These are phyloP conservation scores for Pleurotus salmoneostramineus DNA, from an alignment of 768 basidiomycete genomes.

Conservation along the genomic window DNA sequence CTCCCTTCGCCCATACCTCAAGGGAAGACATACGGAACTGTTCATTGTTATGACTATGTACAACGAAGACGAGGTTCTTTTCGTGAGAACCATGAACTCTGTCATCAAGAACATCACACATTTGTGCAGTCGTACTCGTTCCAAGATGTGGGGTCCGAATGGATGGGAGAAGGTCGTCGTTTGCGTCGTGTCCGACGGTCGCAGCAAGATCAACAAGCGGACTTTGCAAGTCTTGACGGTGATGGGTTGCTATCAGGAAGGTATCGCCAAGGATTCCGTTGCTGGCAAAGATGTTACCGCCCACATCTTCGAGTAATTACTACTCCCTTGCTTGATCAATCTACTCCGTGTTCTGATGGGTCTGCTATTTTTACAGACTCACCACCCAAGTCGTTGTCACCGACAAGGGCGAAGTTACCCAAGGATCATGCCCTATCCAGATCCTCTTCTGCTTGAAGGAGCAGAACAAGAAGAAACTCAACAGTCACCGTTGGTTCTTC, in stretches of 20 bases:
- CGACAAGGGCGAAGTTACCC: constrained; percentile 74
- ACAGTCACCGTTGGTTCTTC: constrained; percentile 97
- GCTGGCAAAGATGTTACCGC: constrained; percentile 90
- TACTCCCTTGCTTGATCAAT: too few species aligned
- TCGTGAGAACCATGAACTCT: constrained; percentile 80
- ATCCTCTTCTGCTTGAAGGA: constrained; percentile 91
- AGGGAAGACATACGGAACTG: constrained; percentile 80
- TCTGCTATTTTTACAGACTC: constrained; percentile 40
- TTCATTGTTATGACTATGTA: constrained; percentile 98
- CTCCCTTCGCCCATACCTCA: constrained; percentile 74
- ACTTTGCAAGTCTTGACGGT: constrained; percentile 85
- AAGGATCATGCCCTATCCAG: constrained; percentile 77
- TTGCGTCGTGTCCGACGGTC: constrained; percentile 83
- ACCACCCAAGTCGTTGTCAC: constrained; percentile 78
- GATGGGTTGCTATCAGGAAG: constrained; percentile 90
- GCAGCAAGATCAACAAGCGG: constrained; percentile 83
- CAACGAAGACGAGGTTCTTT: constrained; percentile 84
- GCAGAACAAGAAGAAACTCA: constrained; percentile 96
- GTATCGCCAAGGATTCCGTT: constrained; percentile 85
- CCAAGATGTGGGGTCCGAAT: constrained; percentile 82
- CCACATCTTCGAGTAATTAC: constrained; percentile 92
- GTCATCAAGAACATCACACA: constrained; percentile 87
- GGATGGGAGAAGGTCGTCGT: constrained; percentile 92
- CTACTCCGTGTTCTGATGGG: background rate
- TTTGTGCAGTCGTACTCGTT: constrained; percentile 63